A percentile compares a stretch with the other conserved stretches of the same genome.
Evolutionary conservation across 805 yeast genomes (phyloP).

Genomic region (Candida golubevii): DNA sequence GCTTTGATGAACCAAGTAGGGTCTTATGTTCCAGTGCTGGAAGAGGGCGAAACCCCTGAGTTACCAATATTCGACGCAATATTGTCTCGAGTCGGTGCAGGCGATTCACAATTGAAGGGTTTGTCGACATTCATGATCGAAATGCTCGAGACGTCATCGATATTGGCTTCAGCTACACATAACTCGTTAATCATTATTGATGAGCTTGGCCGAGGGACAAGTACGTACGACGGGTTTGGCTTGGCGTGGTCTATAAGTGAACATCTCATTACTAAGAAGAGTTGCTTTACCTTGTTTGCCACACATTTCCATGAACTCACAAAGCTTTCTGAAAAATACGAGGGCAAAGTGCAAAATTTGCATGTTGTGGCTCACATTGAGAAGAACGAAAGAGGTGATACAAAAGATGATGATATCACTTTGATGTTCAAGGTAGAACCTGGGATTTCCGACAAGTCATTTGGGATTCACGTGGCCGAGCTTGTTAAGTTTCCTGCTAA

Average conservation of each 20-base stretch:
- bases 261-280: constrained; percentile 63
- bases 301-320: constrained; percentile 98
- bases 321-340: constrained; percentile 58
- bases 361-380: constrained; percentile 93
- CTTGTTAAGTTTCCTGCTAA: constrained; percentile 89
- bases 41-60: constrained; percentile 48
- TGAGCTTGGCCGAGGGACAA: constrained; percentile 92
- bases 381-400: constrained; percentile 33
- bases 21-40: constrained; percentile 76
- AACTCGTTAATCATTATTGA: constrained; percentile 86
- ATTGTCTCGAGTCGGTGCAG: constrained; percentile 96
- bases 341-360: constrained; percentile 63
- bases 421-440: constrained; percentile 90
- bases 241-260: constrained; percentile 96
- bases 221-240: constrained; percentile 93
- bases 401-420: constrained; percentile 63
- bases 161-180: constrained; percentile 70
- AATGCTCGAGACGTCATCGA: constrained; percentile 90
- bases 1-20: constrained; percentile 88
- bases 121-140: constrained; percentile 96
- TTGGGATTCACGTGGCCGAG: constrained; percentile 97
- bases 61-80: constrained; percentile 85
- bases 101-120: constrained; percentile 95
- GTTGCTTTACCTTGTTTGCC: constrained; percentile 85
- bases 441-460: constrained; percentile 93